Evolutionary conservation across 371 early-diverging fungal species (phyloP), one percentile per base, ranked within the genome.

Genomic region (Batkoa obscura): DNA sequence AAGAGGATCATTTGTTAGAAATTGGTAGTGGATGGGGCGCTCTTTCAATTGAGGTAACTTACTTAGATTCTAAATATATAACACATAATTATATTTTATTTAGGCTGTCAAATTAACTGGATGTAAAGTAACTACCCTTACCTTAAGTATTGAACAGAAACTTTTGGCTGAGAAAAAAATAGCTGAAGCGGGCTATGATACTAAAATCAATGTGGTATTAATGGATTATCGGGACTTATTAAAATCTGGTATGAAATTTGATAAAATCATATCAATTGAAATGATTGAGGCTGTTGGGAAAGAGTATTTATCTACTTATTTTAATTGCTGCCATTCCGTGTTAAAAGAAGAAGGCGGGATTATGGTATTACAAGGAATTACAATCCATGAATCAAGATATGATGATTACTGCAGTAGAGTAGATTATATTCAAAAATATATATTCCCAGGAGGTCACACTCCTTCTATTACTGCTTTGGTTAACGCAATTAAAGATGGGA

Each of bases 241-340:
- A 47, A 66, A 71, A 6, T 42, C 49, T 10, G 17, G 31, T n/a
- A n/a, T 53, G 8, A 65, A 66, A 43, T 83, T 77, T 58, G 82
- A 83, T 65, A 72, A 75, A 56, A 78, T 83, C 49, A 66, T 83
- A 10, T 71, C 78, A 3, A 64, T 78, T 9, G 84, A 83, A 64
- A 83, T 83, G 84, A 62, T 83, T 31, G 84, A 83, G 64, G 81
- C 81, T 38, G 84, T 83, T 34, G 84, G 84, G 0, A 64, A 67
- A 30, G 73, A 79, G 56, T 81, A 72, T 61, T 60, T 82, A 46
- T 58, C 70, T 15, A 63, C 67, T 12, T 83, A 75, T 64, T 83
- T 83, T 64, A 60, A 65, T 43, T 62, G 64, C 37, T 73, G 73
- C 64, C 61, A 79, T 62, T 49, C 52, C 43, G 63, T 81, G 32